Base-by-base conservation (phyloP, 2,329 filamentous ascomycete genomes). In the Cryphonectria nitschkei region DNA sequence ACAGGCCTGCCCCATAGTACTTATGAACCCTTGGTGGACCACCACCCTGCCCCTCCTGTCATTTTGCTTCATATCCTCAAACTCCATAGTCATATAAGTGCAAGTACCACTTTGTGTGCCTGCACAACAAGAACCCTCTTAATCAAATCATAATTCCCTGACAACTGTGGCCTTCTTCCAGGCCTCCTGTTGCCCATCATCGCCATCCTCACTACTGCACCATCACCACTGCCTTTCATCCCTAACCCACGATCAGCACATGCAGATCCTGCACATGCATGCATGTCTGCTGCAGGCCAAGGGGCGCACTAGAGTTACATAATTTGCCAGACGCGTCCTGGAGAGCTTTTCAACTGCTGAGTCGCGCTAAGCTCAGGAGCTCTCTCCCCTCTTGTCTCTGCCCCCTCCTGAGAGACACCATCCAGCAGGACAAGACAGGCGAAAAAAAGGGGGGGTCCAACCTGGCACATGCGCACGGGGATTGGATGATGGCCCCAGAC, bases 61-160 rank as follows among this genome's bases (percentile, higher is more conserved):
- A 72, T 72, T 72, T 68, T 72, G 71, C 63, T 54, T 72, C 54
- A 68, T 61, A 43, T 61, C 52, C 60, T 66, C 69, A 63, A 61
- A 70, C 43, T 54, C 66, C 64, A 62, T 67, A 68, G 46, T 64
- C 61, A 58, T 62, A 37, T 39, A 61, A 62, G 29, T 58, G 43
- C n/a, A n/a, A 43, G 46, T 52, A 50, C 61, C 56, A 69, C 61
- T 41, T 41, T 50, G 39, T 41, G 46, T 41, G 61, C 29, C 66
- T 60, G 61, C 32, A 26, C 29, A 64, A 22, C 2, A 14, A 4
- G 41, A 11, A 39, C 63, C 9, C 7, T 14, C n/a, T n/a, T 64
- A 16, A 65, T 39, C 39, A 22, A 29, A 22, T 60, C 37, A 50
- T 14, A 39, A 16, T 41, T 32, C 26, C 29, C 43, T 26, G 13